Conservation (phyloP, 176 grass and related monocot species). For the Oryza brachyantha region DNA sequence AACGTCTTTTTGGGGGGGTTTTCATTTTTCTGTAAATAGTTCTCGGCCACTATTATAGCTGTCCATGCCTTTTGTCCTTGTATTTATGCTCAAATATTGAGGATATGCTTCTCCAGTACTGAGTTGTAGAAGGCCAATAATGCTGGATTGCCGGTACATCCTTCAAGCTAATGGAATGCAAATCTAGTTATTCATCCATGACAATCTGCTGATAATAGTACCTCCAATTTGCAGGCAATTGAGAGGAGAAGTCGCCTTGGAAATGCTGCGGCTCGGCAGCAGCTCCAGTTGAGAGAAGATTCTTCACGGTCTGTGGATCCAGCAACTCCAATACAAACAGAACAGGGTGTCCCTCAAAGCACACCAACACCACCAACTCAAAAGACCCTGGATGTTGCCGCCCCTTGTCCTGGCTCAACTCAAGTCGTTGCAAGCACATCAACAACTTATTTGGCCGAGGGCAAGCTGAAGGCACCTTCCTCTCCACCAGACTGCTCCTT, state of each 20-base stretch:
- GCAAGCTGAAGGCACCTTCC: constrained; percentile 24
- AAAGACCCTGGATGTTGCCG: constrained; percentile 1
- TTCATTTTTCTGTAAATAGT: neutral
- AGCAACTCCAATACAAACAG: constrained; percentile 23
- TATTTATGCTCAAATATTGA: neutral
- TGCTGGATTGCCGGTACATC: neutral
- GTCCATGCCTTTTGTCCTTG: neutral
- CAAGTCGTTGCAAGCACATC: constrained; percentile 23
- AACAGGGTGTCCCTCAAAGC: constrained; percentile 21
- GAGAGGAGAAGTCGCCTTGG: constrained; percentile 44
- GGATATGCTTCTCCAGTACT: neutral
- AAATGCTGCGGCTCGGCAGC: constrained; percentile 44
- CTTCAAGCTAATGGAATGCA: neutral
- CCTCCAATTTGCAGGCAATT: constrained; percentile 40
- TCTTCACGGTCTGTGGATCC: constrained; percentile 22
- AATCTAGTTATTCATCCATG: neutral
- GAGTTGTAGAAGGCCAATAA: neutral
- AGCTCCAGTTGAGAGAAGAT: constrained; percentile 22
- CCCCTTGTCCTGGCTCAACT: constrained; percentile 29
- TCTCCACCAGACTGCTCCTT: constrained; percentile 33
- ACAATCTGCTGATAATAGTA: neutral
- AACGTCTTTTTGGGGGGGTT: neutral
- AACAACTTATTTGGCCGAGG: constrained; percentile 8
- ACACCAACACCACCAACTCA: constrained; percentile 23
- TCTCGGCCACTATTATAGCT: neutral